Evolutionary conservation across 352 stramenopile genomes (phyloP).

Genomic region (Pythium coloratum): DNA sequence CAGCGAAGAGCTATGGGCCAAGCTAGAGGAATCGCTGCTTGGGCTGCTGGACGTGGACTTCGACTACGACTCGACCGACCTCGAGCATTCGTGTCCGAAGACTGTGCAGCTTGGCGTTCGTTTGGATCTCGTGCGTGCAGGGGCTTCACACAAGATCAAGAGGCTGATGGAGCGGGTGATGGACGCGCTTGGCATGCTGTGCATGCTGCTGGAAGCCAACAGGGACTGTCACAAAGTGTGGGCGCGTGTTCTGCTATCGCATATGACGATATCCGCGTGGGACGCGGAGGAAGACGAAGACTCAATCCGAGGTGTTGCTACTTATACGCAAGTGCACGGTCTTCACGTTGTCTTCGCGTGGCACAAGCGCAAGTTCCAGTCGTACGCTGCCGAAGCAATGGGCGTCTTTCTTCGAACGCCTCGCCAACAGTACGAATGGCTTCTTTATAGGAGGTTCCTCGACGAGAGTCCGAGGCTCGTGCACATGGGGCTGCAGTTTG

Average conservation of each 20-base stretch:
- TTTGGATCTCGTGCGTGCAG: neutral
- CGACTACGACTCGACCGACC: neutral
- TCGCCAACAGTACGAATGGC: neutral
- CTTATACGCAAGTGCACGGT: neutral
- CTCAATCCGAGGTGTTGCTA: neutral
- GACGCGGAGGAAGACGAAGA: neutral
- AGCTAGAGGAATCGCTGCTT: neutral
- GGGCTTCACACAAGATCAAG: neutral
- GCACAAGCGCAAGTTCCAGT: neutral
- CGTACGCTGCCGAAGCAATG: neutral
- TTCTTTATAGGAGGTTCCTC: too few species aligned
- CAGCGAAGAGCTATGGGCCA: neutral
- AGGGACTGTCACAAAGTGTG: neutral
- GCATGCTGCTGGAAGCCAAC: neutral
- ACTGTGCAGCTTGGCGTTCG: neutral
- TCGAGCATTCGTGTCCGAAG: neutral
- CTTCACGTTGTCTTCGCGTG: neutral
- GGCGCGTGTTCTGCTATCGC: neutral
- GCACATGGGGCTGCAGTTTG: neutral
- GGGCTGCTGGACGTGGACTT: neutral
- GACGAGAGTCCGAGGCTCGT: neutral
- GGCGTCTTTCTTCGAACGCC: neutral
- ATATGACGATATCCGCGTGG: neutral
- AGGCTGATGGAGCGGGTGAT: neutral
- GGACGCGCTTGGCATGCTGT: neutral